Base-by-base conservation (phyloP, 768 basidiomycete genomes). In the Pleurotus djamor region DNA sequence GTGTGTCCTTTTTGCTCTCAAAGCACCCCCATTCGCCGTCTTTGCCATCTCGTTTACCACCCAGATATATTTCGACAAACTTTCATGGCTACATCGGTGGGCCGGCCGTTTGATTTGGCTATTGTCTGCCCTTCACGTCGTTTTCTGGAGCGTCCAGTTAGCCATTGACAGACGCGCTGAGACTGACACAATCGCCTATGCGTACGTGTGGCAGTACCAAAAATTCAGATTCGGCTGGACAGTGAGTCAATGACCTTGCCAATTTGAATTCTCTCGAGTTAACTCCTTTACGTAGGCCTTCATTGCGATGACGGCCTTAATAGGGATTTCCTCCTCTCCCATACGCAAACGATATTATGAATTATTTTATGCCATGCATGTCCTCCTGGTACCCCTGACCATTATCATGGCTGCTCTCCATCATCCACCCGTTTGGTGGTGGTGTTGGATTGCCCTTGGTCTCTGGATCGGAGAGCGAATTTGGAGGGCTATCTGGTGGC, bases 61-160 rank as follows among this genome's bases (percentile, higher is more conserved):
- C 43, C 84, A 89, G 57, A 63, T 91, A n/a, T 81, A 84, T 64
- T 88, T 88, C 65, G 91, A 93, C 76, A 90, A 90, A 67, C 81
- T 92, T 8, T 79, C 84, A 4, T 79, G 84, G 71, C 73, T 91
- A 5, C 91, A 92, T 69, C 81, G 83, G 32, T 89, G 89, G 85
- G 73, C 82, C 4, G 91, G 87, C 1, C 76, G 89, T 55, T 71
- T 92, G 45, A 79, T 91, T 17, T 93, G 88, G 85, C 68, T 84
- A 49, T 68, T 89, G 56, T 80, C 82, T 5, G 69, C 80, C 3
- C 63, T 84, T 2, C 91, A 93, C 68, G 83, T 87, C 35, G 75
- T 71, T 2, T 71, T 87, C 1, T 93, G 91, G 91, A 85, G 83
- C 59, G 78, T 88, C 5, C 87, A 92, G 67, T 74, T 92, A 45